These are phyloP conservation scores for Phytophthora multivora DNA, from an alignment of 352 stramenopile genomes.

Conservation along the genomic window DNA sequence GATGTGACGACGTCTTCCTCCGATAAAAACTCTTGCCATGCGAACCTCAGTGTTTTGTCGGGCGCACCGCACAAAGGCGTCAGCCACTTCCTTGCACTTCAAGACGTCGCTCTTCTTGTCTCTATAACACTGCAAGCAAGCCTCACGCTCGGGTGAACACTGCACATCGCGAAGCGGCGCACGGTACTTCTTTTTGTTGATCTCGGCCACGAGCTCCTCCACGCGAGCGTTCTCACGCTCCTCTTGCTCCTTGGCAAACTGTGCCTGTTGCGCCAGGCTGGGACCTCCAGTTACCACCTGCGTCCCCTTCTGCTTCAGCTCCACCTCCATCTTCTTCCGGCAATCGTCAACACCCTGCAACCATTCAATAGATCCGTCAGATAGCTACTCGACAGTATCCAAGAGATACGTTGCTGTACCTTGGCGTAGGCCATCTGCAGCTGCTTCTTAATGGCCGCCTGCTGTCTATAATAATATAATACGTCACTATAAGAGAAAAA, in stretches of 20 bases:
- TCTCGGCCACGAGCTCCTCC: slow-evolving; percentile 73
- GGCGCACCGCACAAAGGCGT: slow-evolving; percentile 83
- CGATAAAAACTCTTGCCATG: not conserved
- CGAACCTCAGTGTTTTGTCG: slow-evolving; percentile 81
- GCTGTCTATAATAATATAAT: slow-evolving; percentile 39
- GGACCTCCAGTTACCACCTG: slow-evolving; percentile 3
- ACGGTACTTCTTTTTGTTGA: slow-evolving; percentile 86
- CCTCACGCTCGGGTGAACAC: slow-evolving; percentile 76
- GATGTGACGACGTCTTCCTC: not conserved
- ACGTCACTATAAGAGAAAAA: slow-evolving; percentile 10
- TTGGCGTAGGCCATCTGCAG: slow-evolving; percentile 79
- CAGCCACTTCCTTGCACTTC: slow-evolving; percentile 85
- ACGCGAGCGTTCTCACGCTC: slow-evolving; percentile 68
- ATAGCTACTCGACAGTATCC: not conserved
- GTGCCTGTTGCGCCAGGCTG: slow-evolving; percentile 53
- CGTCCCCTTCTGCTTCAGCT: slow-evolving; percentile 53
- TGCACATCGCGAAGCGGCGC: slow-evolving; percentile 83
- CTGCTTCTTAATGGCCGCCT: slow-evolving; percentile 73
- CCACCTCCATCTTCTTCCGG: slow-evolving; percentile 62
- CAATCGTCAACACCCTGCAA: slow-evolving; percentile 68
- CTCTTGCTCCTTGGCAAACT: slow-evolving; percentile 76
- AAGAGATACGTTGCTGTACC: slow-evolving; percentile 30
- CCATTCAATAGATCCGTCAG: slow-evolving; percentile 4
- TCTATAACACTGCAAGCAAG: slow-evolving; percentile 88
- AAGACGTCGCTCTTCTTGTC: slow-evolving; percentile 81